A percentile compares a stretch with the other conserved stretches of the same genome.
These are phyloP conservation scores for Cryptosporidium muris DNA, from an alignment of 169 alveolate species.

Conservation along the genomic window DNA sequence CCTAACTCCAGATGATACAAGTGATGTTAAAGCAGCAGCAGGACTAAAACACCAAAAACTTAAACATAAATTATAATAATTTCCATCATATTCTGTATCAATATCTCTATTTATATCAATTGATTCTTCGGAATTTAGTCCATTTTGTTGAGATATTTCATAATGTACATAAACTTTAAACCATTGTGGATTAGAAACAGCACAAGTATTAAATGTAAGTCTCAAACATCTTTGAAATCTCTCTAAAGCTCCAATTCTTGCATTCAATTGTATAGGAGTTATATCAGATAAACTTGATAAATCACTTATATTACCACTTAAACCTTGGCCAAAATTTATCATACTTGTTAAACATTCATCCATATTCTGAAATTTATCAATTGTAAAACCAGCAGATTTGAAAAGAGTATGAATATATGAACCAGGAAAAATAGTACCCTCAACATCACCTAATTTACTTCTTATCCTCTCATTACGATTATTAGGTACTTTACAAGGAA, in stretches of 20 bases:
- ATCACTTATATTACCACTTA: slow-evolving; percentile 31
- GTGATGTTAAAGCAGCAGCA: slow-evolving; percentile 81
- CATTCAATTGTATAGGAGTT: slow-evolving; percentile 45
- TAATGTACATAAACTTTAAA: slow-evolving; percentile 75
- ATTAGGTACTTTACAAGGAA: slow-evolving; percentile 23
- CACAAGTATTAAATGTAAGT: slow-evolving; percentile 74
- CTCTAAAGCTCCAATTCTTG: slow-evolving; percentile 75
- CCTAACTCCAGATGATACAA: slow-evolving; percentile 80
- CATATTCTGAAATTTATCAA: slow-evolving; percentile 48
- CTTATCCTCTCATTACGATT: background rate
- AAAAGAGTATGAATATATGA: slow-evolving; percentile 41
- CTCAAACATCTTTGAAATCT: slow-evolving; percentile 74
- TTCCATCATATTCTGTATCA: slow-evolving; percentile 1
- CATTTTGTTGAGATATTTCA: slow-evolving; percentile 65
- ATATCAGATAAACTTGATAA: slow-evolving; percentile 9
- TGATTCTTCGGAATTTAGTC: slow-evolving; percentile 55
- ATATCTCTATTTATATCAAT: slow-evolving; percentile 20
- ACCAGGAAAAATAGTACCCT: slow-evolving; percentile 48
- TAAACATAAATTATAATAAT: slow-evolving; percentile 24
- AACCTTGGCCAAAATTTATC: slow-evolving; percentile 53
- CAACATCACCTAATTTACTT: slow-evolving; percentile 27
- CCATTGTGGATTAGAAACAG: slow-evolving; percentile 74
- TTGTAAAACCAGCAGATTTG: slow-evolving; percentile 57
- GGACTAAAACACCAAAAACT: slow-evolving; percentile 82
- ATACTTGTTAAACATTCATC: slow-evolving; percentile 64